Conservation (phyloP, 1,139 yeast species). For the Hanseniaspora uvarum region DNA sequence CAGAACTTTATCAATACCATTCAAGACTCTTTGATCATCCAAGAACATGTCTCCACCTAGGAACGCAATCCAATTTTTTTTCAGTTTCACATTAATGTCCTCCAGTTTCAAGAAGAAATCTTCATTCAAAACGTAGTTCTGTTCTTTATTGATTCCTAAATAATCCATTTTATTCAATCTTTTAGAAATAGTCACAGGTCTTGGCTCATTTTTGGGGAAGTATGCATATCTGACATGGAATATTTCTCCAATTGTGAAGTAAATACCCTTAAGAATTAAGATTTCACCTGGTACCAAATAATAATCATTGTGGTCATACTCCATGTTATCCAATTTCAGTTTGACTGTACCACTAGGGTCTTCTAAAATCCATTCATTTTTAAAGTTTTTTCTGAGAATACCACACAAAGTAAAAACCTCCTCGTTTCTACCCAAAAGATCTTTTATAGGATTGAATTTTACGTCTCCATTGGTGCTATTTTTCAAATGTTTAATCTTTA, state of each 20-base stretch:
- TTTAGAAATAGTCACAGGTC: constrained; percentile 40
- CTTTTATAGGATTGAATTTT: constrained; percentile 66
- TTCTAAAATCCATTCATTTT: constrained; percentile 65
- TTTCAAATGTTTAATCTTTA: constrained; percentile 20
- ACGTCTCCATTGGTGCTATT: constrained; percentile 29
- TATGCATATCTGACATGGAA: constrained; percentile 70
- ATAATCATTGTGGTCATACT: constrained; percentile 33
- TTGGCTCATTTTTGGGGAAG: constrained; percentile 80
- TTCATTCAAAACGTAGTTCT: constrained; percentile 45
- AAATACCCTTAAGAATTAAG: constrained; percentile 72
- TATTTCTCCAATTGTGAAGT: constrained; percentile 50
- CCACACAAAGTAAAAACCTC: constrained; percentile 71
- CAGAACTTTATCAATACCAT: constrained; percentile 54
- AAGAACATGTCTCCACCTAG: constrained; percentile 66
- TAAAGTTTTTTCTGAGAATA: constrained; percentile 49
- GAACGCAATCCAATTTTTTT: constrained; percentile 50
- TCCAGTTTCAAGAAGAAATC: constrained; percentile 47
- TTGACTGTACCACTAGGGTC: constrained; percentile 74
- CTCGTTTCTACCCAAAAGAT: constrained; percentile 76
- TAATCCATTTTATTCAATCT: constrained; percentile 14
- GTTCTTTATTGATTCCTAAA: constrained; percentile 5
- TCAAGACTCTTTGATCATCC: constrained; percentile 48
- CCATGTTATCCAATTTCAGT: constrained; percentile 58
- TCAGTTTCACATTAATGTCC: constrained; percentile 46
- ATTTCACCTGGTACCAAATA: constrained; percentile 74